phyloP scores from a whole-genome alignment of 345 rosid genomes.

The Lepidium africanum region DNA sequence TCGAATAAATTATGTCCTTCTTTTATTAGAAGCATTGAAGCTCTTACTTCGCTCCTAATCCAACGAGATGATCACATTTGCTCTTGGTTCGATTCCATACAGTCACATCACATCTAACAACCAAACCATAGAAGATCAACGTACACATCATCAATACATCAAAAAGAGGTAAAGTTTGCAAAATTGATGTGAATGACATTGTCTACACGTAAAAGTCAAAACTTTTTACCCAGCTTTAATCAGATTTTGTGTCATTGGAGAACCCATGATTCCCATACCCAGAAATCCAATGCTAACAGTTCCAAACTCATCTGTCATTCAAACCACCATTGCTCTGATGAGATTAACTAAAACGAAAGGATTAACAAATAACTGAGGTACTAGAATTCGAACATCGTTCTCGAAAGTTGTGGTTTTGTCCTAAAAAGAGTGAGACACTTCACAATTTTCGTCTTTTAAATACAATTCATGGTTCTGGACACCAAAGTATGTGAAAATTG shows the following conservation, averaged over 20 bases:
- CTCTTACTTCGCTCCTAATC: constrained; percentile 83
- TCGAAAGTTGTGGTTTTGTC: background rate
- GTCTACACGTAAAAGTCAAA: background rate
- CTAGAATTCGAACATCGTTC: background rate
- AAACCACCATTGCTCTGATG: background rate
- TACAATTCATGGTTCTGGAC: background rate
- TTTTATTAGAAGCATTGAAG: background rate
- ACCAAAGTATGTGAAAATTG: background rate
- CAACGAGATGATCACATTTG: constrained; percentile 82
- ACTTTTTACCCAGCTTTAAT: constrained; percentile 72
- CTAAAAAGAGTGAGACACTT: background rate
- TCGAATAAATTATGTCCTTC: background rate
- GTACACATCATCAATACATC: background rate
- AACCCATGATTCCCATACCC: constrained; percentile 92
- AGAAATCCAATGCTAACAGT: constrained; percentile 66
- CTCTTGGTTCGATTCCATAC: constrained; percentile 92
- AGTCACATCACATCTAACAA: constrained; percentile 68
- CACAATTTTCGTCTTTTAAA: background rate
- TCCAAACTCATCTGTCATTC: constrained; percentile 19
- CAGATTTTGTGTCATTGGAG: constrained; percentile 94
- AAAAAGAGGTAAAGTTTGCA: background rate
- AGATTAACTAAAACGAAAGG: background rate
- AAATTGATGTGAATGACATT: background rate
- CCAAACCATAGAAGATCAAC: background rate
- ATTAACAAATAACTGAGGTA: background rate